Conservation (phyloP, 345 rosid genomes). For the Eucalyptus rudis region DNA sequence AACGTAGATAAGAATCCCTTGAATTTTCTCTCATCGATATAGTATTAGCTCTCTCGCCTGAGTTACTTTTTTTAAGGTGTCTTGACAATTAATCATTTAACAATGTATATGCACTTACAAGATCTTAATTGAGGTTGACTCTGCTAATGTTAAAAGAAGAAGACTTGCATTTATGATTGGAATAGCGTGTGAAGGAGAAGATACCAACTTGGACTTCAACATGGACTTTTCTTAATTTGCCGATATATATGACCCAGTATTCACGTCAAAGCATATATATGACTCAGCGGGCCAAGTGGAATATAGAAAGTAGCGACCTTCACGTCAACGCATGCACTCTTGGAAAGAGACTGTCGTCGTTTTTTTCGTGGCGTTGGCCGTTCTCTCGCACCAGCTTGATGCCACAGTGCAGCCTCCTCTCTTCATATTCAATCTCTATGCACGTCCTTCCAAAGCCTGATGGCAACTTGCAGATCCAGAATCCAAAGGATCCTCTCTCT, state of each 20-base stretch:
- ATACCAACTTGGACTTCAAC: neutral
- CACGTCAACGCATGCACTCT: neutral
- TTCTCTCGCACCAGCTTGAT: neutral
- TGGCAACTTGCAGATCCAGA: neutral
- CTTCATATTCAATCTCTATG: neutral
- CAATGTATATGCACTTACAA: no score
- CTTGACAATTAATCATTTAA: no score
- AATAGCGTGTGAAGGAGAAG: no score
- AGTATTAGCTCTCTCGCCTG: no score
- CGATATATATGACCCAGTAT: neutral
- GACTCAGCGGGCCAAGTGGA: neutral
- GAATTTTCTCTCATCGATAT: no score
- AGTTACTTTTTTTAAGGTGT: no score
- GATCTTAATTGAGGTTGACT: no score
- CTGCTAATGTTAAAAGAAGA: no score
- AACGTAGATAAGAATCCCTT: neutral
- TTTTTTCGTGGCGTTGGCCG: accelerated
- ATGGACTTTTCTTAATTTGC: neutral
- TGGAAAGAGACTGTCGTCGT: neutral
- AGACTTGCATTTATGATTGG: no score
- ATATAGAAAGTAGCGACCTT: neutral
- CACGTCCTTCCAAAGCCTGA: neutral
- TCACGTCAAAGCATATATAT: no score
- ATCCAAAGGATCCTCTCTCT: neutral
- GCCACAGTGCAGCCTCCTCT: neutral